A percentile compares a stretch with the other conserved stretches of the same genome.
phyloP scores from a whole-genome alignment of 331 rosid species.

The Saraca asoca region DNA sequence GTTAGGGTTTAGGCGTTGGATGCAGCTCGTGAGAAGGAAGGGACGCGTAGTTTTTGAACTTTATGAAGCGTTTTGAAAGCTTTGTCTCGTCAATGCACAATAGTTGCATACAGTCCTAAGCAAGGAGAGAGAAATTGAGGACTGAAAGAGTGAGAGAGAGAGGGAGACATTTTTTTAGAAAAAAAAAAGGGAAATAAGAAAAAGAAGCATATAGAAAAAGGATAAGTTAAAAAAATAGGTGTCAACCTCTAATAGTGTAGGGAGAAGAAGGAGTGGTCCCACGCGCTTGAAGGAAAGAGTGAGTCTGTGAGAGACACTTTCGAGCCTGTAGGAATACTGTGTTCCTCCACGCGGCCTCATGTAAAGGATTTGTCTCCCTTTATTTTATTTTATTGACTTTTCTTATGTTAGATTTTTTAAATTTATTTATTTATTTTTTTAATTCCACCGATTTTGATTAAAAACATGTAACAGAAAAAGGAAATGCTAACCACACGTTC shows the following conservation, averaged over 20 bases:
- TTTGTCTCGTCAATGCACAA: conserved; percentile 56
- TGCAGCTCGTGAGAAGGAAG: conserved; percentile 51
- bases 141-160: conserved; percentile 23
- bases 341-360: neutral
- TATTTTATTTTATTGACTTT: neutral
- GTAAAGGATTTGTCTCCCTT: neutral
- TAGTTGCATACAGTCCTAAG: conserved; percentile 24
- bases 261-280: conserved; percentile 40
- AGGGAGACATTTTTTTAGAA: neutral
- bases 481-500: too few relatives aligned
- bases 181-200: neutral
- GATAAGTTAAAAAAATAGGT: conserved; percentile 67
- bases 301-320: conserved; percentile 2
- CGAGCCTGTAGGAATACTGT: conserved; percentile 21
- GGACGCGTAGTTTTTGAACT: conserved; percentile 61
- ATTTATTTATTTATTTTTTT: too few relatives aligned
- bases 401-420: too few relatives aligned
- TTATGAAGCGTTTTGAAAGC: conserved; percentile 55
- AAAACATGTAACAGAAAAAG: too few relatives aligned
- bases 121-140: conserved; percentile 14
- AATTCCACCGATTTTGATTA: too few relatives aligned
- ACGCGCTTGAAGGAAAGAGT: conserved; percentile 43
- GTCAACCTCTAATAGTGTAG: conserved; percentile 44
- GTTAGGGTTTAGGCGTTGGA: conserved; percentile 60
- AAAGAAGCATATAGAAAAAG: conserved; percentile 3